Evolutionary conservation across 1,139 yeast species (phyloP).

Genomic region (Nakaseomyces kungkrabaensis): DNA sequence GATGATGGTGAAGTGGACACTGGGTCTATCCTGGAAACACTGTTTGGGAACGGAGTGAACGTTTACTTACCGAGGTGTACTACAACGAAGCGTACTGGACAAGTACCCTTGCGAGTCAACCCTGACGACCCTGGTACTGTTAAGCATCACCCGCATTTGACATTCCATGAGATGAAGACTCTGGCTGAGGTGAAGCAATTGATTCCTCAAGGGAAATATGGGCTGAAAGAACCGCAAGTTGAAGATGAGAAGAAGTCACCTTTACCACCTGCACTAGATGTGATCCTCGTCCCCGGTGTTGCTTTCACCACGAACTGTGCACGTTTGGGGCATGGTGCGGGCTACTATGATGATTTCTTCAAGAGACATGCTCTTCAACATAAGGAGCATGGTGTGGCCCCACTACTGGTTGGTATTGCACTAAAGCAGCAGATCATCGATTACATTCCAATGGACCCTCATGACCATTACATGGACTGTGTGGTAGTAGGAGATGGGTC

Average conservation of each 20-base stretch:
- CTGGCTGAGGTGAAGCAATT: slow-evolving; percentile 38
- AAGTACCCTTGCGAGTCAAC: slow-evolving; percentile 13
- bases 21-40: slow-evolving; percentile 11
- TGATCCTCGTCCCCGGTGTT: slow-evolving; percentile 76
- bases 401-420: slow-evolving; percentile 43
- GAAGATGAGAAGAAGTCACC: slow-evolving; percentile 19
- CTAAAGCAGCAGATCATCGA: slow-evolving; percentile 50
- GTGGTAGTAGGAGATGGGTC: slow-evolving; percentile 38
- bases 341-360: slow-evolving; percentile 78
- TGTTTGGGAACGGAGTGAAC: slow-evolving; percentile 12
- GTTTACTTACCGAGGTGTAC: slow-evolving; percentile 28
- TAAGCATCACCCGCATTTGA: slow-evolving; percentile 37
- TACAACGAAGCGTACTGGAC: slow-evolving; percentile 19
- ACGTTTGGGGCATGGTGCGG: slow-evolving; percentile 88
- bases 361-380: slow-evolving; percentile 35
- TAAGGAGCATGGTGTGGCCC: slow-evolving; percentile 6
- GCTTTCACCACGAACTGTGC: slow-evolving; percentile 47
- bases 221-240: slow-evolving; percentile 53
- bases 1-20: slow-evolving; percentile 26
- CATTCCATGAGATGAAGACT: slow-evolving; percentile 44
- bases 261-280: slow-evolving; percentile 39
- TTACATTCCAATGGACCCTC: slow-evolving; percentile 53
- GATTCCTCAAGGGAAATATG: slow-evolving; percentile 59
- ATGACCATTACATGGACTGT: slow-evolving; percentile 58
- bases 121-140: background rate